Evolutionary conservation across 164 flowering plant genomes (phyloP), one percentile per base, ranked within the genome.

Genomic region (Umbellularia californica): DNA sequence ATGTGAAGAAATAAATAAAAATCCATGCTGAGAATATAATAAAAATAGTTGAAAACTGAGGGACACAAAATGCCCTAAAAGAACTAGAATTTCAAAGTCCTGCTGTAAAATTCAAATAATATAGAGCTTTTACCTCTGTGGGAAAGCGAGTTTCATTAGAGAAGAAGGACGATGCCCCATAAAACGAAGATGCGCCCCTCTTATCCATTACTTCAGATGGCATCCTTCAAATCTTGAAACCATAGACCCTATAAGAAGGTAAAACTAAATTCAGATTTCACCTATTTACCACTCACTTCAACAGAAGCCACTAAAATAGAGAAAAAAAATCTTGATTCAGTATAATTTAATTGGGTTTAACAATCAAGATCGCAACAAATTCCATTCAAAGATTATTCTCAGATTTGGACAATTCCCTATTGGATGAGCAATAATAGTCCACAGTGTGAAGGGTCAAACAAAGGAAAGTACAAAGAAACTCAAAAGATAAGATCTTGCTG

Each of bases 171-270:
- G 88, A 25, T 25, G 75, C 71, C 24, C 19, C 10, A 62, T 66
- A 67, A 28, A 67, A 10, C 20, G 90, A 80, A 67, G 88, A 76
- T 30, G 22, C 1, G 30, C 83, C 82, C 72, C 77, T 74, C 13
- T 74, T 79, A 76, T 90, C 87, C 84, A 82, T 85, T 58, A 77
- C 75, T 73, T 88, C 82, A 71, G 85, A 88, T 58, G 84, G 85
- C 91, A 87, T 87, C 69, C 69, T 77, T 60, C 72, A 71, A 64
- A 35, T 68, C 66, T 55, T 9, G 14, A 73, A 72, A 65, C 72
- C 69, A 70, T 30, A 50, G 75, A 74, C 63, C 75, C 75, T 73
- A 65, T 4, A 58, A 22, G 20, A 74, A 65, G 70, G 15, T 55
- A 35, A 65, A 20, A n/a, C 70, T 33, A 24, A 55, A 55, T 20